A percentile compares a stretch with the other conserved stretches of the same genome.
phyloP scores from a whole-genome alignment of 2,329 filamentous ascomycete species.

The Neofusicoccum parvum region DNA sequence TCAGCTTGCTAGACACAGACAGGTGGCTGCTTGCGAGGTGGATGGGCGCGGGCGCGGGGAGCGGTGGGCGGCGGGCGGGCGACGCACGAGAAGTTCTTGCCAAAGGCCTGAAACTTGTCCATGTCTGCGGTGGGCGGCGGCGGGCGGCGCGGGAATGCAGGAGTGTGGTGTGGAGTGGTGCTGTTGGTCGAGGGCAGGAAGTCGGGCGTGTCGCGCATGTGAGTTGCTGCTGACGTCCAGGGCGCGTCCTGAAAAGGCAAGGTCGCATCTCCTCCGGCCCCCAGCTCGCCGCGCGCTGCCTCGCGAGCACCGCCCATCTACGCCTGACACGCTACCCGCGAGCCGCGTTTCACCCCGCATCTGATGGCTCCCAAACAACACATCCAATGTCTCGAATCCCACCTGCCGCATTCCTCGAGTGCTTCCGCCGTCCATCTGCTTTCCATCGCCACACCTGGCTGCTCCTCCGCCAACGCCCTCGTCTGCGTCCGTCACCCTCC shows the following conservation, averaged over 20 bases:
- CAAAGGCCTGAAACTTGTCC: conserved; percentile 32
- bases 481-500: too few relatives aligned
- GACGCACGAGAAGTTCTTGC: conserved; percentile 69
- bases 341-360: background rate
- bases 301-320: background rate
- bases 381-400: background rate
- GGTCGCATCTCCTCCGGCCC: background rate
- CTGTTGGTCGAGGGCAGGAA: background rate
- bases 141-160: background rate
- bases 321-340: background rate
- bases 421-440: too few relatives aligned
- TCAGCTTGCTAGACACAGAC: conserved; percentile 29
- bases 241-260: conserved; percentile 1
- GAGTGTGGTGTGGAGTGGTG: background rate
- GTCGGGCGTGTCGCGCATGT: background rate
- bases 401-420: background rate
- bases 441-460: too few relatives aligned
- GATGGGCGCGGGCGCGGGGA: background rate
- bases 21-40: background rate
- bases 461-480: background rate
- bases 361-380: background rate
- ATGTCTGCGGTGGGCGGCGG: conserved; percentile 8
- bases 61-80: conserved; percentile 19
- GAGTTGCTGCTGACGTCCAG: background rate
- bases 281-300: background rate